These are phyloP conservation scores for Aspergillus homomorphus DNA, from an alignment of 495 filamentous ascomycete genomes.

Conservation along the genomic window DNA sequence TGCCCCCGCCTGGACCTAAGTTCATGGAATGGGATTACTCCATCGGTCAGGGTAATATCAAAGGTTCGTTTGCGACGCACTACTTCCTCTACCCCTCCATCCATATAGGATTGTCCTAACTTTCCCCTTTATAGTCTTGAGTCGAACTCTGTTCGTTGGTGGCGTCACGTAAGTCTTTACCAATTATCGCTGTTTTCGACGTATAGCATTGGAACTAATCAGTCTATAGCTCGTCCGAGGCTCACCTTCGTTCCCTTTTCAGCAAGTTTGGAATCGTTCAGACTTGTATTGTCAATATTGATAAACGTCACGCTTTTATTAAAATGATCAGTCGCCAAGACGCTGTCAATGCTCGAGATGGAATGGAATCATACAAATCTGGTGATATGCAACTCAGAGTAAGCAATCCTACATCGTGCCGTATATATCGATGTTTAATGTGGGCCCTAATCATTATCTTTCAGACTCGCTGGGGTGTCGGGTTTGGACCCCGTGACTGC, in stretches of 20 bases:
- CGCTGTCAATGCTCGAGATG: slow-evolving; percentile 78
- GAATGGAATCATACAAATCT: slow-evolving; percentile 77
- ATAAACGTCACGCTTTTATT: slow-evolving; percentile 97
- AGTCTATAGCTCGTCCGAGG: slow-evolving; percentile 63
- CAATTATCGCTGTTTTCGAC: not conserved
- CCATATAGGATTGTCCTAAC: slow-evolving; percentile 18
- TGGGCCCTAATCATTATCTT: slow-evolving; percentile 19
- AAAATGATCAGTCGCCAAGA: slow-evolving; percentile 92
- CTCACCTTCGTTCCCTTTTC: slow-evolving; percentile 76
- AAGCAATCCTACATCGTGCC: slow-evolving; percentile 35
- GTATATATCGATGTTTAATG: not conserved
- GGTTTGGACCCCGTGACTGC: slow-evolving; percentile 95
- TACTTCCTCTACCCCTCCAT: not conserved
- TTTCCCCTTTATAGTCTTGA: slow-evolving; percentile 59
- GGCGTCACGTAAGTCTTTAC: slow-evolving; percentile 75
- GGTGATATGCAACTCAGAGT: slow-evolving; percentile 76
- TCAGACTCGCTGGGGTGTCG: slow-evolving; percentile 94
- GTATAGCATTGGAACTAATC: slow-evolving; percentile 10
- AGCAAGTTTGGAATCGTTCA: slow-evolving; percentile 80
- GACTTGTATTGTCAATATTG: slow-evolving; percentile 94
- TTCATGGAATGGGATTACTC: slow-evolving; percentile 75
- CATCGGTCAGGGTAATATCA: slow-evolving; percentile 73
- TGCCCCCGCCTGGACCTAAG: slow-evolving; percentile 64
- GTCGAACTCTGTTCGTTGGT: slow-evolving; percentile 92
- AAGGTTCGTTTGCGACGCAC: slow-evolving; percentile 49